Evolutionary conservation across 2,329 filamentous ascomycete species (phyloP), one percentile per base, ranked within the genome.

Genomic region (Neonectria ditissima): DNA sequence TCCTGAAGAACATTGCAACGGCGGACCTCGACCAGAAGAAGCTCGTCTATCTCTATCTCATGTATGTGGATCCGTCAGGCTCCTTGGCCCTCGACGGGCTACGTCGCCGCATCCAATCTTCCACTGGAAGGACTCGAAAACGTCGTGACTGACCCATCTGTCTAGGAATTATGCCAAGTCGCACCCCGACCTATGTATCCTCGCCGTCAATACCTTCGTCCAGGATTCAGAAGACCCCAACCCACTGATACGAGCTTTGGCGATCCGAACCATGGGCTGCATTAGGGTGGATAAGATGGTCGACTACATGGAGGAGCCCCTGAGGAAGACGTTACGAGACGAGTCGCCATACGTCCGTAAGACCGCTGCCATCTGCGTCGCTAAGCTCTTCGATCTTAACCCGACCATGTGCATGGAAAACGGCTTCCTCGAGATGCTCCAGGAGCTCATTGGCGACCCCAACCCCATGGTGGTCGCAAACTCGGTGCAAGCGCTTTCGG

Each of bases 401-500:
- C 93, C 95, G 6, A 80, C 87, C 41, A 92, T 97, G 88, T 98
- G 95, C 76, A 87, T 99, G 60, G 96, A 99, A 77, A 97, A 99
- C 73, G 96, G 96, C 48, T 99, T 99, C 79, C 81, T 99, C 52
- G 94, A 98, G 78, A 93, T 88, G 24, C 82, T 99, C 57, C 95
- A 99, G 79, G 96, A 99, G 80, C 83, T 99, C 83, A 97, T 99
- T 69, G 95, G 93, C 57, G 96, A 99, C 77, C 93, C 96, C 3
- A 99, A 99, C 78, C 96, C 96, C 3, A 99, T 98, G 95, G 96
- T 99, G 4, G 96, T 99, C 62, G 96, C 96, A 67, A 99, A 99
- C 81, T 96, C 93, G 14, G 96, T 99, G 9, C 95, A 94, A 66
- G 96, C 96, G 3, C 85, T 99, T 55, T 91, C 92, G 9, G 96